A percentile compares a stretch with the other conserved stretches of the same genome.
phyloP scores from a whole-genome alignment of 208 protist genomes.

The Trypanosomatidae sp. region DNA sequence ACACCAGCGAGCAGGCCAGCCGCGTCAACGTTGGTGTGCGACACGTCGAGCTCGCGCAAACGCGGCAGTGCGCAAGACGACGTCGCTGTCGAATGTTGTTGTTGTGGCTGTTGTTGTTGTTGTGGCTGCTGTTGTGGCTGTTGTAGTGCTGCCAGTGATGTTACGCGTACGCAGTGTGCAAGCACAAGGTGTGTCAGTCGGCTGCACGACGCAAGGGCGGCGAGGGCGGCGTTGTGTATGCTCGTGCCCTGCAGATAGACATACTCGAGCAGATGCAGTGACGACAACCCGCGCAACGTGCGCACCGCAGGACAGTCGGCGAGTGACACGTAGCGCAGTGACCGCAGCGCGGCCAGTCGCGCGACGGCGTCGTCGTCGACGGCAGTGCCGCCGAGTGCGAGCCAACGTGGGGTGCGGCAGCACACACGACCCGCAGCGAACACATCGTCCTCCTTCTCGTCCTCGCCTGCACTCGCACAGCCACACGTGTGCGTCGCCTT shows the following conservation, averaged over 20 bases:
- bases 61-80: conserved; percentile 9
- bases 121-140: no score
- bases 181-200: conserved; percentile 30
- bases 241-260: conserved; percentile 29
- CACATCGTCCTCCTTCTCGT: no score
- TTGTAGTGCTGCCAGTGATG: conserved; percentile 10
- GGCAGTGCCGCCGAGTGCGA: conserved; percentile 26
- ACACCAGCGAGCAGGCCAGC: conserved; percentile 1
- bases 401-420: conserved; percentile 17
- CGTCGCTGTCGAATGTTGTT: no score
- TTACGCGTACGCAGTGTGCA: conserved; percentile 22
- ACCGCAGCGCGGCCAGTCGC: conserved; percentile 2
- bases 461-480: no score
- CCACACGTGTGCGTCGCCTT: no score
- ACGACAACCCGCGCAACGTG: conserved; percentile 11
- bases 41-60: conserved; percentile 39
- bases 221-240: conserved; percentile 18
- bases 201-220: conserved; percentile 7
- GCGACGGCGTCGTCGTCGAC: conserved; percentile 19
- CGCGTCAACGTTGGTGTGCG: conserved; percentile 8
- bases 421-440: no score
- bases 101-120: no score
- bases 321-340: conserved; percentile 30
- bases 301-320: conserved; percentile 19
- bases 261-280: conserved; percentile 15